Base-by-base conservation (phyloP, 352 stramenopile genomes). In the Globisporangium polare region DNA sequence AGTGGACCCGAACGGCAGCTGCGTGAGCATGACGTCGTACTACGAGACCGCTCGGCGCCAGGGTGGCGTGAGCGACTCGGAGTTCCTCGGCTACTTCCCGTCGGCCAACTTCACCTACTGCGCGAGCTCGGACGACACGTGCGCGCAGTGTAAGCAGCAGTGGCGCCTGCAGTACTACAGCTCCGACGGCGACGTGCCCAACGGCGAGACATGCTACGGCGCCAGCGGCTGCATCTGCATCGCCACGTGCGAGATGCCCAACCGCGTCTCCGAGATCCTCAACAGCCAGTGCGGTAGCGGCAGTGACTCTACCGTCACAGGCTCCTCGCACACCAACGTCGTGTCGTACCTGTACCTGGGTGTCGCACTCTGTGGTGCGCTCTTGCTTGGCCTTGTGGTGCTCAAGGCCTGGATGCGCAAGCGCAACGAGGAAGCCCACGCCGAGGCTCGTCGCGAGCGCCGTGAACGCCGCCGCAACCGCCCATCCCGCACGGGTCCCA, bases 31-130 rank as follows among this genome's bases (percentile, higher is more conserved):
- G 17, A 15, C 20, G 4, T 12, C 35, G 20, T 66, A 61, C 53
- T 39, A 41, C 1, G 33, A 66, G 29, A 17, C 37, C 20, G 31
- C 53, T 6, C 37, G n/a, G 13, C 42, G 20, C 7, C 2, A 31
- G 22, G 52, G 24, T 8, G 54, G 46, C 7, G 26, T 33, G 0
- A 20, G 51, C 47, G 54, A 62, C 49, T 31, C 62, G 24, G 22
- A 24, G 2, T 58, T 62, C 35, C 41, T 62, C 26, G 62, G 62
- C 0, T 67, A 49, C 54, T 67, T 61, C 41, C 62, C 62, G 5
- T 2, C 53, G 8, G 45, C 53, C 2, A 62, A 67, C 53, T 67
- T 62, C 45, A 62, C 53, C 46, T 67, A 67, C 62, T 67, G 62
- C 62, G 12, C 62, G 26, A 49, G 31, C 20, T 35, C 50, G 6